These are phyloP conservation scores for Geranium rotundifolium DNA, from an alignment of 345 rosid genomes.

Conservation along the genomic window DNA sequence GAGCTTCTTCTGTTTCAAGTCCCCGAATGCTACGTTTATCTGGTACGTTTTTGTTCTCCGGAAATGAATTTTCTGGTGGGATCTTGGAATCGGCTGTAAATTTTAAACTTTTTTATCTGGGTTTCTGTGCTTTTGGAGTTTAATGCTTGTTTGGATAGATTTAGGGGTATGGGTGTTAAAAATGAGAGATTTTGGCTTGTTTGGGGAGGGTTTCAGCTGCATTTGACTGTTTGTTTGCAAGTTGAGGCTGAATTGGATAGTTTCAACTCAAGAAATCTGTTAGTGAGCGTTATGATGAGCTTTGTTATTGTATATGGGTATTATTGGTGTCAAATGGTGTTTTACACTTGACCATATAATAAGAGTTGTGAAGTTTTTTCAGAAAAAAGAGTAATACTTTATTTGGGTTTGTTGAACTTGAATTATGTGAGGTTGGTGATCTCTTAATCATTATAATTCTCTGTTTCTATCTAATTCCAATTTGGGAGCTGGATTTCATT, in stretches of 20 bases:
- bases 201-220: background rate
- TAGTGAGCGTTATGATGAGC: background rate
- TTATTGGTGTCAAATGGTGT: too few species aligned
- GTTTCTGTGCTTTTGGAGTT: background rate
- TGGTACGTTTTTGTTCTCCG: slow-evolving; percentile 28
- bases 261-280: background rate
- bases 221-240: too few species aligned
- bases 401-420: too few species aligned
- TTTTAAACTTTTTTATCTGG: background rate
- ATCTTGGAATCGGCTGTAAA: background rate
- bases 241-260: background rate
- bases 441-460: too few species aligned
- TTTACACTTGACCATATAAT: too few species aligned
- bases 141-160: background rate
- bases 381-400: too few species aligned
- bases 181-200: background rate
- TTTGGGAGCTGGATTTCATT: too few species aligned
- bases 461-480: too few species aligned
- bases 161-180: background rate
- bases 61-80: background rate
- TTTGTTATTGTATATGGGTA: background rate
- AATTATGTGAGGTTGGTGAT: too few species aligned
- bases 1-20: slow-evolving; percentile 83
- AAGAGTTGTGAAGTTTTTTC: background rate
- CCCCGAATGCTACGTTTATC: slow-evolving; percentile 84